phyloP scores from a whole-genome alignment of 2,329 filamentous ascomycete species.

The Coccinonectria pachysandricola region DNA sequence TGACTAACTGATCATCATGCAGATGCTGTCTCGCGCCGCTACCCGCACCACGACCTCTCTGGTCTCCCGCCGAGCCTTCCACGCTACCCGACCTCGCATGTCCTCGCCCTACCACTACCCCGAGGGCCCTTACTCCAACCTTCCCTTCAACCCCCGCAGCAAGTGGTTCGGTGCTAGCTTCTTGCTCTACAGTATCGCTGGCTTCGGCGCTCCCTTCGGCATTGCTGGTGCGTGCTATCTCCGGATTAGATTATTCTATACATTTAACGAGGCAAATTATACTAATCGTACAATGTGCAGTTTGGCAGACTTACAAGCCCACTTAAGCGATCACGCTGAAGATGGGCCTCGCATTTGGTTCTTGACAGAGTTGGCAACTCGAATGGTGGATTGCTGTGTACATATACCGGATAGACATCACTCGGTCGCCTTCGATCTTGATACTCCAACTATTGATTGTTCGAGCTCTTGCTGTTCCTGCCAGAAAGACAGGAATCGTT shows the following conservation, averaged over 20 bases:
- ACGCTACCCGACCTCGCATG: slow-evolving; percentile 76
- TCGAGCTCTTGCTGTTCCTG: too few species aligned
- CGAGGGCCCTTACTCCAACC: slow-evolving; percentile 86
- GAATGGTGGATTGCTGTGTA: slow-evolving; percentile 20
- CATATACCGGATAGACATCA: slow-evolving; percentile 25
- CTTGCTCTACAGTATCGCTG: slow-evolving; percentile 57
- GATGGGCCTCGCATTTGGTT: slow-evolving; percentile 6
- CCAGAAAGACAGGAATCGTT: too few species aligned
- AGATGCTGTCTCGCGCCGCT: slow-evolving; percentile 78
- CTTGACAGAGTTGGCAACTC: slow-evolving; percentile 12
- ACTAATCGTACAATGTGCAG: slow-evolving; percentile 26
- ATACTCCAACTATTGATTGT: too few species aligned
- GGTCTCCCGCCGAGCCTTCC: slow-evolving; percentile 87
- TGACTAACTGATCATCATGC: slow-evolving; percentile 21
- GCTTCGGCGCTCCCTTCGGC: slow-evolving; percentile 52
- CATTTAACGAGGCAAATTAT: too few species aligned
- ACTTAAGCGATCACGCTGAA: slow-evolving; percentile 19
- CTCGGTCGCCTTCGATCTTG: slow-evolving; percentile 17
- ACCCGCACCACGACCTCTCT: slow-evolving; percentile 54
- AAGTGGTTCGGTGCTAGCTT: slow-evolving; percentile 75
- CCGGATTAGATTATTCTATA: too few species aligned
- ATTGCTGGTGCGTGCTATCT: slow-evolving; percentile 45
- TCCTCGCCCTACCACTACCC: slow-evolving; percentile 96
- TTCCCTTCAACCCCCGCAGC: slow-evolving; percentile 93
- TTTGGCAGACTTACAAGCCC: slow-evolving; percentile 36